Evolutionary conservation across 345 rosid species (phyloP), one percentile per base, ranked within the genome.

Genomic region (Pistacia atlantica): DNA sequence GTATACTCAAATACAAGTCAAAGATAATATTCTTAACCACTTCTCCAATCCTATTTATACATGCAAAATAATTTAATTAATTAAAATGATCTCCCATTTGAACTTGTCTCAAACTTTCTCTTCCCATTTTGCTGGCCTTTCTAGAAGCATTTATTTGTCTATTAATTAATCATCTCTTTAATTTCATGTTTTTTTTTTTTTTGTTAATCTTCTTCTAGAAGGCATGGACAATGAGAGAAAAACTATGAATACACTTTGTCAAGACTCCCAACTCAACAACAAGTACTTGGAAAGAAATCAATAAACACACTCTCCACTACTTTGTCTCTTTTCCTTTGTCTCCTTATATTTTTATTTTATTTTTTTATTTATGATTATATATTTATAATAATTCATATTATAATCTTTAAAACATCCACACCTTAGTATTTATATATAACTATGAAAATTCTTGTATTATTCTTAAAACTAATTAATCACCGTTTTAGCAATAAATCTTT

Each of bases 141-240:
- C 71, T 48, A 72, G 67, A 72, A 59, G 46, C 28, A 56, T 61
- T 22, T 48, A 59, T 10, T 31, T 51, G 28, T 48, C 57, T 16
- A 61, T 31, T 31, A 31, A 31, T 31, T 31, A 31, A 31, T 33
- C 17, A 12, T 16, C 16, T 25, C 2, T 0, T 20, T 12, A 46
- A n/a, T 58, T 9, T 58, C 25, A 13, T 5, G 3, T 18, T 2
- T 0, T 10, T 25, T 25, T 18, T 2, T 0, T 10, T 25, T 25
- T 25, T 25, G 25, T 25, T 25, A 25, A 25, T 25, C 22, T 58
- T 25, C 66, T 72, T 72, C 56, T 74, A 62, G 77, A 74, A 65
- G 38, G 4, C 28, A 8, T 8, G 11, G 68, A 49, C 59, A 37
- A n/a, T 13, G 4, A 25, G 14, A 35, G 10, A 3, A 37, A 64